Conservation (phyloP, 2,329 filamentous ascomycete genomes). For the Nannizzia gypsea region DNA sequence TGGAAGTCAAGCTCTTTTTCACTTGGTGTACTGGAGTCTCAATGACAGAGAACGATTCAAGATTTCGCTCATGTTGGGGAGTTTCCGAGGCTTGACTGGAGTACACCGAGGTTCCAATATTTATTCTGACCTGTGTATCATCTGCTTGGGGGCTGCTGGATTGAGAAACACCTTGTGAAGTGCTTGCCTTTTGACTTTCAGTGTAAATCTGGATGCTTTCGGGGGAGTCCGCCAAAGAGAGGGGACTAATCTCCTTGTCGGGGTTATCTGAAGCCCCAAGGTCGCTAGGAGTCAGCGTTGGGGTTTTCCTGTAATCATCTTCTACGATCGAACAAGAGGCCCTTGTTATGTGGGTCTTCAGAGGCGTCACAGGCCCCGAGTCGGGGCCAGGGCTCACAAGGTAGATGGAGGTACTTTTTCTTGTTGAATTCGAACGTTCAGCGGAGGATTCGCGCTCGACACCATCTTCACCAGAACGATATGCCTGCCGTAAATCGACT, state of each 20-base stretch:
- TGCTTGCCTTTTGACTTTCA: not conserved
- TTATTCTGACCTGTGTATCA: not conserved
- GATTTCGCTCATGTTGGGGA: not conserved
- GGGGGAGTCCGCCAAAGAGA: not conserved
- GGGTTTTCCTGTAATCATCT: not conserved
- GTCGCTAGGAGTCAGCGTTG: not conserved
- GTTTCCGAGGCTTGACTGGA: not conserved
- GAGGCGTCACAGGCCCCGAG: not conserved
- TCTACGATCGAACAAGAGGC: not conserved
- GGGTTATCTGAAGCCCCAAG: not conserved
- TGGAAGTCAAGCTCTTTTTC: not conserved
- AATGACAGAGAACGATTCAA: not conserved
- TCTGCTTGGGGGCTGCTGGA: not conserved
- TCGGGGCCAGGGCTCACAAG: not conserved
- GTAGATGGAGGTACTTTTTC: too few relatives aligned
- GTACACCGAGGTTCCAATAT: not conserved
- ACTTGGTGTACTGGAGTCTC: not conserved
- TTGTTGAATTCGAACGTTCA: not conserved
- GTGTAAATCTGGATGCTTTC: not conserved
- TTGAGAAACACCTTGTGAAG: not conserved
- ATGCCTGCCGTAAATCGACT: not conserved
- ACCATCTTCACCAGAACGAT: not conserved
- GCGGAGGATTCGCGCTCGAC: not conserved
- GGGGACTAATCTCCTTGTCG: not conserved
- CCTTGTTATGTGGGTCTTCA: not conserved